Percentiles rank a stretch among this genome's conserved stretches.
These are phyloP conservation scores for Raphidocelis subcapitata DNA, from an alignment of 139 green algal genomes.

Conservation along the genomic window DNA sequence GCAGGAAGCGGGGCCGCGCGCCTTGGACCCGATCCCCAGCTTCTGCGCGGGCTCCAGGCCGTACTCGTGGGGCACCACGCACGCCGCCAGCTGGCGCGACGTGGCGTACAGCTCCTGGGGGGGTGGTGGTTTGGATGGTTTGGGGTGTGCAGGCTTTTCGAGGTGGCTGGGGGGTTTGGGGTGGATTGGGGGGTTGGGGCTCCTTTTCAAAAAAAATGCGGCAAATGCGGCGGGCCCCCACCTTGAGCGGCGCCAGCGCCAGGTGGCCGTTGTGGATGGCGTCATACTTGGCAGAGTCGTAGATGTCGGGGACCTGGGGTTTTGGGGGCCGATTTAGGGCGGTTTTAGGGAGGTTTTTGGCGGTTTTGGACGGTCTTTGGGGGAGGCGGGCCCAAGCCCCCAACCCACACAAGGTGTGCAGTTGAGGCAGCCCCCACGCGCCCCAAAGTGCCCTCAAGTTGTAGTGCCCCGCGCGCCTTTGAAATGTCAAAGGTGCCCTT, in stretches of 20 bases:
- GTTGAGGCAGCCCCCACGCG: too few species aligned
- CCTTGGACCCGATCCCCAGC: constrained; percentile 79
- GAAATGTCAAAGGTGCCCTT: constrained; percentile 84
- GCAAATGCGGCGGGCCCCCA: constrained; percentile 29
- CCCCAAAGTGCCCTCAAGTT: too few species aligned
- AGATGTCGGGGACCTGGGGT: constrained; percentile 96
- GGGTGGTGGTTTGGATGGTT: not conserved
- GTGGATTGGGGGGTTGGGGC: too few species aligned
- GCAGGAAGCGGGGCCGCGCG: constrained; percentile 28
- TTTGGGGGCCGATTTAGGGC: too few species aligned
- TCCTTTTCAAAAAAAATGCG: too few species aligned
- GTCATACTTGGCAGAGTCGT: constrained; percentile 93
- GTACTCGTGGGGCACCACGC: constrained; percentile 84
- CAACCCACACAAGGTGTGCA: too few species aligned
- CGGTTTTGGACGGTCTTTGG: too few species aligned
- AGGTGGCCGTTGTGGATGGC: constrained; percentile 94
- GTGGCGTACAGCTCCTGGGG: constrained; percentile 57
- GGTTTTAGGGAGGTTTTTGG: too few species aligned
- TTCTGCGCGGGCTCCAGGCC: constrained; percentile 69
- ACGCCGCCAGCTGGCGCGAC: constrained; percentile 75
- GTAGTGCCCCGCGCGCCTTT: constrained; percentile 11
- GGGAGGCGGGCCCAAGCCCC: too few species aligned
- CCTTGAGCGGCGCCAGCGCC: constrained; percentile 52
- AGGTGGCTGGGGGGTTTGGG: too few species aligned
- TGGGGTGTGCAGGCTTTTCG: too few species aligned